These are phyloP conservation scores for Aspergillus carlsbadensis DNA, from an alignment of 495 filamentous ascomycete genomes.

Conservation along the genomic window DNA sequence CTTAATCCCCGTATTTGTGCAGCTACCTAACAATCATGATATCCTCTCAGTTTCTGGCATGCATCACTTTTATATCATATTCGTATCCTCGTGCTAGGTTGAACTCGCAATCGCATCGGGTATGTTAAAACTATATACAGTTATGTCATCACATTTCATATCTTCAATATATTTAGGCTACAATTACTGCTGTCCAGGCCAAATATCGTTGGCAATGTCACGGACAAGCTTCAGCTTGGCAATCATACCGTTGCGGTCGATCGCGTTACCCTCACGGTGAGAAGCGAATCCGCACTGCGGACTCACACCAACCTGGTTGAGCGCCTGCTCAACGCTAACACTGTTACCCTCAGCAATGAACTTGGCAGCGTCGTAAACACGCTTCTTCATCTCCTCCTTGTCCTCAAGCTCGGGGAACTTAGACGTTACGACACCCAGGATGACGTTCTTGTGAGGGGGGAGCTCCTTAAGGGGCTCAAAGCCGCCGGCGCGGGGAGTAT, in stretches of 20 bases:
- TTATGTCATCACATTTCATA: conserved; percentile 1
- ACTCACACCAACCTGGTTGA: conserved; percentile 67
- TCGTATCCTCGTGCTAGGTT: not conserved
- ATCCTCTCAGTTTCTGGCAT: no score
- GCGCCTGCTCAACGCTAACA: conserved; percentile 60
- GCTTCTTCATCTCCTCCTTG: conserved; percentile 68
- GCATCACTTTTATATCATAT: no score
- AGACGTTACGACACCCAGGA: conserved; percentile 71
- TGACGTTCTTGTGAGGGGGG: conserved; percentile 71
- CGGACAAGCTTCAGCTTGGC: conserved; percentile 66
- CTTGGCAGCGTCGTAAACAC: conserved; percentile 65
- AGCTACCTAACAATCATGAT: not conserved
- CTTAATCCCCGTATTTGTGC: not conserved
- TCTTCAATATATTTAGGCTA: not conserved
- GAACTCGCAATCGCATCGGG: not conserved
- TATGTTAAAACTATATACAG: conserved; percentile 12
- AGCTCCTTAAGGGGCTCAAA: conserved; percentile 76
- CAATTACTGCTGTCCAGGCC: conserved; percentile 58
- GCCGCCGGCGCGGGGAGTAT: conserved; percentile 70
- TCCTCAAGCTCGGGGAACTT: conserved; percentile 74
- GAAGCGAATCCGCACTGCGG: conserved; percentile 82
- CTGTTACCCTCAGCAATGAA: conserved; percentile 69
- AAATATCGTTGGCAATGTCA: conserved; percentile 69
- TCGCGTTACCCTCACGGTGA: conserved; percentile 65
- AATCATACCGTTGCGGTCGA: conserved; percentile 66